Conservation (phyloP, 257 asterid genomes). For the Jasminum sambac region DNA sequence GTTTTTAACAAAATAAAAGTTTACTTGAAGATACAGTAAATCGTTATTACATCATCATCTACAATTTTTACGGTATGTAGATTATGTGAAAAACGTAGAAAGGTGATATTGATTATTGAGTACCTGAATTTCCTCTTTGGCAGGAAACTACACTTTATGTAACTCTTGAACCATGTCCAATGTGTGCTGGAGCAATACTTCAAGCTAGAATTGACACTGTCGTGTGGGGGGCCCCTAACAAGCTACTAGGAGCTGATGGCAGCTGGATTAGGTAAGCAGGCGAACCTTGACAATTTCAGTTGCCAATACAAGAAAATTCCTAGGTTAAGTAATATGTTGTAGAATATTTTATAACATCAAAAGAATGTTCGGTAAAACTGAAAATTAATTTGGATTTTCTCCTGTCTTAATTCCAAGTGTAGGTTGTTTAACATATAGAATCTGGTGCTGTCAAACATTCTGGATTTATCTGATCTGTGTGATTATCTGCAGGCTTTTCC, state of each 20-base stretch:
- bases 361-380: background rate
- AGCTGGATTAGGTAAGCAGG: slow-evolving; percentile 90
- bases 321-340: background rate
- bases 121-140: slow-evolving; percentile 17
- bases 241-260: slow-evolving; percentile 99
- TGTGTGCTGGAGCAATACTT: slow-evolving; percentile 99
- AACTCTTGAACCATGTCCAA: slow-evolving; percentile 98
- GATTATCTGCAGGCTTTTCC: slow-evolving; percentile 69
- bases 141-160: slow-evolving; percentile 85
- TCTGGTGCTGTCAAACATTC: background rate
- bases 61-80: background rate
- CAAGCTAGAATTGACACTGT: slow-evolving; percentile 91
- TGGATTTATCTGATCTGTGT: background rate
- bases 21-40: too few relatives aligned
- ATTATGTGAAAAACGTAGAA: background rate
- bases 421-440: background rate
- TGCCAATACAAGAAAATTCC: slow-evolving; percentile 12
- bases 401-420: background rate
- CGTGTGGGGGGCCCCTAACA: slow-evolving; percentile 99
- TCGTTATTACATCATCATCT: background rate
- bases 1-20: too few relatives aligned
- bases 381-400: background rate
- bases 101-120: slow-evolving; percentile 10
- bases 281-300: background rate
- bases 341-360: slow-evolving; percentile 18